phyloP scores from a whole-genome alignment of 495 filamentous ascomycete species.

The Cercophora samala region DNA sequence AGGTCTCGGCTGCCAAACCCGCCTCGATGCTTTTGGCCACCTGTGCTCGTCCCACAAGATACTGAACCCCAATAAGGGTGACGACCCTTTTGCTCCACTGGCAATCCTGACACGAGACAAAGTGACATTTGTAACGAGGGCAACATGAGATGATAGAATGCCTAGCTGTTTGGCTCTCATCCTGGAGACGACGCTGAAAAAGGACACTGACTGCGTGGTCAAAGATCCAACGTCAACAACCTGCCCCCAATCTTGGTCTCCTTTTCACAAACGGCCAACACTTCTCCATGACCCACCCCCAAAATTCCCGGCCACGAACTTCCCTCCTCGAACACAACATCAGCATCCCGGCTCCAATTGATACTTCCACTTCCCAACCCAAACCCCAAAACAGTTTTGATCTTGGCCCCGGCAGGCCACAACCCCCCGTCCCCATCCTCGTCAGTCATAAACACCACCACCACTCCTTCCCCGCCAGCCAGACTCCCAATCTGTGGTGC shows the following conservation, averaged over 20 bases:
- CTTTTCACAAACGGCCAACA: background rate
- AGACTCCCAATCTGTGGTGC: conserved; percentile 57
- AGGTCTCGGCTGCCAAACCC: background rate
- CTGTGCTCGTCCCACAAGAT: too few relatives aligned
- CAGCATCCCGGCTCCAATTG: background rate
- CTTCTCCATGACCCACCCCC: background rate
- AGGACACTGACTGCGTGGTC: too few relatives aligned
- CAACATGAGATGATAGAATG: too few relatives aligned
- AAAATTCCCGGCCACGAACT: background rate
- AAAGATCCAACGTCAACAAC: background rate
- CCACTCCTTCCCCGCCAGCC: conserved; percentile 45
- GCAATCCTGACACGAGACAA: too few relatives aligned
- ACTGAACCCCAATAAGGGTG: too few relatives aligned
- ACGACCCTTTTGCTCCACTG: too few relatives aligned
- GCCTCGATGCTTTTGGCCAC: too few relatives aligned
- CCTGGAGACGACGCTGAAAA: too few relatives aligned
- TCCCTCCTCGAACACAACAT: background rate
- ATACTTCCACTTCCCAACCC: background rate
- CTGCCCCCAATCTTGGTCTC: background rate
- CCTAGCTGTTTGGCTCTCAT: too few relatives aligned
- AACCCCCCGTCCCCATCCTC: background rate
- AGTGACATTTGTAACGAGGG: too few relatives aligned
- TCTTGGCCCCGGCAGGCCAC: background rate
- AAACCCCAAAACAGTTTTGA: background rate
- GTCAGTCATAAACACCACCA: conserved; percentile 44